A percentile compares a stretch with the other conserved stretches of the same genome.
Conservation (phyloP, 73 alveolate genomes). For the Paramecium sonneborni region DNA sequence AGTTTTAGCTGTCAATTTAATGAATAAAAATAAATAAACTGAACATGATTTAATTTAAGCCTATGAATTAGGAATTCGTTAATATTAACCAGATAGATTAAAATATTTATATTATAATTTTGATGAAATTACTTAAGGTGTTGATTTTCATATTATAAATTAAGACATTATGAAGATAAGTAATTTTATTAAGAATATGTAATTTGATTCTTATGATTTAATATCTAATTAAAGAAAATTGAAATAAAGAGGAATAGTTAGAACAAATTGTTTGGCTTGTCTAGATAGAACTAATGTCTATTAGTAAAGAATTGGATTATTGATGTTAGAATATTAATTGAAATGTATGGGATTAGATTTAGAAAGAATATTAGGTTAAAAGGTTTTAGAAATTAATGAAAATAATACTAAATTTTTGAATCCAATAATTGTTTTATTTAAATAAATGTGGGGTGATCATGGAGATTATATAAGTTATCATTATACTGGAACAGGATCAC, state of each 20-base stretch:
- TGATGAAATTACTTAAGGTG: slow-evolving; percentile 70
- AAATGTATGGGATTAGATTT: slow-evolving; percentile 59
- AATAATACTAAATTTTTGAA: slow-evolving; percentile 14
- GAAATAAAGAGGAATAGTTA: slow-evolving; percentile 85
- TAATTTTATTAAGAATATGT: slow-evolving; percentile 23
- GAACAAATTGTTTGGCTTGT: slow-evolving; percentile 97
- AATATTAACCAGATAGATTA: slow-evolving; percentile 40
- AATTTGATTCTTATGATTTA: slow-evolving; percentile 70
- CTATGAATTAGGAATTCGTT: slow-evolving; percentile 58
- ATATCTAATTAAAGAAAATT: slow-evolving; percentile 58
- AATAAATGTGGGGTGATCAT: slow-evolving; percentile 77
- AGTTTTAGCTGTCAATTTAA: slow-evolving; percentile 56
- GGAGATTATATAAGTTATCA: slow-evolving; percentile 72
- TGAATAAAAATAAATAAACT: slow-evolving; percentile 56
- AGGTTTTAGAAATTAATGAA: slow-evolving; percentile 53
- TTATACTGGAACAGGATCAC: slow-evolving; percentile 77
- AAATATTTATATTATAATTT: slow-evolving; percentile 70
- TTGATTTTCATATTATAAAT: slow-evolving; percentile 57
- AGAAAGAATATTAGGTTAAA: slow-evolving; percentile 68
- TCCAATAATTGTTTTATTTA: slow-evolving; percentile 69
- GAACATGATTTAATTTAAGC: slow-evolving; percentile 64
- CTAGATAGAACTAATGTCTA: slow-evolving; percentile 96
- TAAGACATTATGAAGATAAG: slow-evolving; percentile 54
- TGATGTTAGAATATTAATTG: slow-evolving; percentile 46
- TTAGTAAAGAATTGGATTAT: slow-evolving; percentile 77